Evolutionary conservation across 2,329 filamentous ascomycete species (phyloP), one percentile per base, ranked within the genome.

Genomic region (Graphium sp.): DNA sequence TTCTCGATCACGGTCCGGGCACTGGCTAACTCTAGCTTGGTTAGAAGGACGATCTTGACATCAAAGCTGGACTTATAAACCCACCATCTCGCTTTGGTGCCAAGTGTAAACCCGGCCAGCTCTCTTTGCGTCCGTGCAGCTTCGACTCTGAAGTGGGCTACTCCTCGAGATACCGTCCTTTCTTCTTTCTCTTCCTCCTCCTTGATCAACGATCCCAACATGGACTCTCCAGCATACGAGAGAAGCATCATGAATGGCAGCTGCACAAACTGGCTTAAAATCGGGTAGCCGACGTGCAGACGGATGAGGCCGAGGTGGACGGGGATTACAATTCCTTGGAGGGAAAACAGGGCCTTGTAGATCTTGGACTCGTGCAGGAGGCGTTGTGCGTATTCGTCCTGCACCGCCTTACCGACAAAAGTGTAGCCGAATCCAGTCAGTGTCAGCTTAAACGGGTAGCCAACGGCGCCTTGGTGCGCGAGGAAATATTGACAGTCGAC

Each of bases 101-200:
- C n/a, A n/a, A n/a, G n/a, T n/a, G n/a, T n/a, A n/a, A n/a, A n/a
- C n/a, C n/a, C n/a, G 20, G 20, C 10, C 20, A 22, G 20, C 20
- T 22, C 20, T 10, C 12, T 22, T 3, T 22, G 10, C 12, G 20
- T 22, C 10, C 20, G 20, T 3, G 12, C 10, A 4, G 20, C 4
- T 22, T 22, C 20, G n/a, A n/a, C n/a, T n/a, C n/a, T n/a, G n/a
- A n/a, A n/a, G n/a, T n/a, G n/a, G n/a, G n/a, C n/a, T n/a, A n/a
- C n/a, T n/a, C n/a, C n/a, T n/a, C n/a, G n/a, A n/a, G n/a, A n/a
- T n/a, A n/a, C 20, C 20, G 10, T 12, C 20, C 20, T n/a, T n/a
- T 22, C 20, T 12, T 43, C 41, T 34, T 24, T 31, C 35, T 34
- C 35, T 37, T 32, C 22, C 32, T 34, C 23, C 23, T 29, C 30